Evolutionary conservation across 108 stramenopile genomes (phyloP).

Genomic region (Cylindrotheca fusiformis): DNA sequence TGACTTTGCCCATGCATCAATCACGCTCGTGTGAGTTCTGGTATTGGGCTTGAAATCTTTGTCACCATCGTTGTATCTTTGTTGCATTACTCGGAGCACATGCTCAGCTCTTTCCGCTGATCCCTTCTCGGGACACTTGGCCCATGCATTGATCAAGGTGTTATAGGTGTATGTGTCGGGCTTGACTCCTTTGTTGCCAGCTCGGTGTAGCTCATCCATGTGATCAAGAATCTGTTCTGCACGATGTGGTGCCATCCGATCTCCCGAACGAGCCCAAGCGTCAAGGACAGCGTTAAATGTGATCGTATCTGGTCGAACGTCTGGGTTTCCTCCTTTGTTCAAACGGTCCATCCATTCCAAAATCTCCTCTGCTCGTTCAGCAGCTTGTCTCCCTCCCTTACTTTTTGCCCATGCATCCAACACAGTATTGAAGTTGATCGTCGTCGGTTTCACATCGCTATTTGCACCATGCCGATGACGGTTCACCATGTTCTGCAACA

Average conservation of each 20-base stretch:
- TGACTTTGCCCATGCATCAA: constrained; percentile 62
- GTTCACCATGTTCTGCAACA: constrained; percentile 83
- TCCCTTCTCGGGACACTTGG: constrained; percentile 48
- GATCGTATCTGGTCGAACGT: constrained; percentile 68
- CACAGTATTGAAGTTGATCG: constrained; percentile 86
- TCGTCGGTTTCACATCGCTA: constrained; percentile 80
- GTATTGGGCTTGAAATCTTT: constrained; percentile 64
- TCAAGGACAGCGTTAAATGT: constrained; percentile 80
- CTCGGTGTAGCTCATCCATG: constrained; percentile 83
- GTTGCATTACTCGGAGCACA: constrained; percentile 57
- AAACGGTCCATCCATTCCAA: constrained; percentile 87
- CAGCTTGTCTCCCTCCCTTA: constrained; percentile 73
- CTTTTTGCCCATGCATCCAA: constrained; percentile 84
- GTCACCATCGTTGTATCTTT: constrained; percentile 47
- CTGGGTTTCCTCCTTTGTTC: constrained; percentile 56
- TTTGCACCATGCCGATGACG: constrained; percentile 60
- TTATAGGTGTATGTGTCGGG: constrained; percentile 88
- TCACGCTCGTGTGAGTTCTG: constrained; percentile 48
- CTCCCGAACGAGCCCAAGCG: constrained; percentile 81
- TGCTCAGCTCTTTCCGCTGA: constrained; percentile 67
- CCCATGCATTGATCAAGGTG: constrained; percentile 74
- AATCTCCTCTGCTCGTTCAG: constrained; percentile 82
- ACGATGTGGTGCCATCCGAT: constrained; percentile 71
- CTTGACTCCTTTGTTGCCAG: constrained; percentile 77
- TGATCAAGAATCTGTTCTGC: constrained; percentile 87